Base-by-base conservation (phyloP, 2,329 filamentous ascomycete species). In the Alternaria infectoria region DNA sequence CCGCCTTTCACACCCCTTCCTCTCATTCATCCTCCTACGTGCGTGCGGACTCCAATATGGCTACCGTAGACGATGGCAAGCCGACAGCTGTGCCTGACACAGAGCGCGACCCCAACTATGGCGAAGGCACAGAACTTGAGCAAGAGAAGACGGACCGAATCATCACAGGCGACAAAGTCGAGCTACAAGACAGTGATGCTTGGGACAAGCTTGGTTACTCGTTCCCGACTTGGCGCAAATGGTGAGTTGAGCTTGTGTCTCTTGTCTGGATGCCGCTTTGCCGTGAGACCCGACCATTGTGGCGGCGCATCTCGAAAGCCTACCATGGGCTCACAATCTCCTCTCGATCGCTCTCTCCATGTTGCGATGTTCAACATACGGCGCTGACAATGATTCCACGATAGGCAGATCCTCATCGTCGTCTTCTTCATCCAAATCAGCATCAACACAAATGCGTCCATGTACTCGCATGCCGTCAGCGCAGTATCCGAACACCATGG, bases 371-470 rank as follows among this genome's bases (percentile, higher is more conserved):
- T 36, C 15, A 21, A 7, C 8, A 2, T 25, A 36, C 21, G 19
- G 30, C 23, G 6, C 45, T 61, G 9, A 46, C 10, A 23, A 17
- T 21, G n/a, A 15, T n/a, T 13, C 12, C 13, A 40, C n/a, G 19
- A 9, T 11, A 69, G 65, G 86, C 75, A 75, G 62, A 84, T 86
- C 56, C 79, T 87, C 36, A 77, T 75, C 25, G 79, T 84, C 64
- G 84, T 87, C 68, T 86, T 86, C 74, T 73, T 83, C 43, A 83
- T 86, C 9, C 85, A 87, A 65, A 82, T 84, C 23, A 83, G 80
- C 15, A 86, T 86, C 80, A 87, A 87, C 72, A 83, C 85, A 70
- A 87, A 87, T 69, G 83, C 85, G 0, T 83, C 83, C 9, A 79
- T 86, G 56, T 87, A 84, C 65, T 80, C 83, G 21, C 86, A 83